A percentile compares a stretch with the other conserved stretches of the same genome.
These are phyloP conservation scores for Lyophyllum decastes DNA, from an alignment of 768 basidiomycete species.

Conservation along the genomic window DNA sequence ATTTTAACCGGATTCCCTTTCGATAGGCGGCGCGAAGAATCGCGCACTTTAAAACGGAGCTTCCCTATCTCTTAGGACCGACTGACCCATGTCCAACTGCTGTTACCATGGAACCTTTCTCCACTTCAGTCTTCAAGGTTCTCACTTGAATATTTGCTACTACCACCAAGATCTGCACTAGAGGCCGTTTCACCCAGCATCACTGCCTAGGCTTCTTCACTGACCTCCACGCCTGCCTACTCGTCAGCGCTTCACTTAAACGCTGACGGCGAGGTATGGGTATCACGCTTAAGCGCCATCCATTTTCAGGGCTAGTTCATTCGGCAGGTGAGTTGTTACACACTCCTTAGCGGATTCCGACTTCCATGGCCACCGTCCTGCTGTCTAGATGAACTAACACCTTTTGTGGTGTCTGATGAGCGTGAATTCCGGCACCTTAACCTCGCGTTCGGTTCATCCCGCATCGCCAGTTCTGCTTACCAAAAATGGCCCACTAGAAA, in stretches of 20 bases:
- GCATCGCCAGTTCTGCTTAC: slow-evolving; percentile 71
- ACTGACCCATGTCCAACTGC: slow-evolving; percentile 86
- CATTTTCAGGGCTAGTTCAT: slow-evolving; percentile 91
- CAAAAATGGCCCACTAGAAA: slow-evolving; percentile 83
- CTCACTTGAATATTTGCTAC: background rate
- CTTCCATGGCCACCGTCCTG: slow-evolving; percentile 88
- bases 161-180: background rate
- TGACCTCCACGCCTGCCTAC: background rate
- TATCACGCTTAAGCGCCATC: slow-evolving; percentile 65
- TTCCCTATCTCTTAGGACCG: too few relatives aligned
- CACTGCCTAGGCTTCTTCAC: background rate
- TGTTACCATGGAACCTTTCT: slow-evolving; percentile 88
- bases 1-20: too few relatives aligned
- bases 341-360: slow-evolving; percentile 85
- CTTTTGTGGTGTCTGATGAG: slow-evolving; percentile 85
- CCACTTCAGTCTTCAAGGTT: slow-evolving; percentile 43
- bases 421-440: slow-evolving; percentile 80
- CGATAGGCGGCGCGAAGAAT: too few relatives aligned
- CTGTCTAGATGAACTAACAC: slow-evolving; percentile 89
- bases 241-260: slow-evolving; percentile 39
- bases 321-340: slow-evolving; percentile 65
- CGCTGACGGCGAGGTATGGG: slow-evolving; percentile 82
- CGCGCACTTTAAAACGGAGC: too few relatives aligned
- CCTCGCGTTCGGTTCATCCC: slow-evolving; percentile 58
- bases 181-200: background rate